Evolutionary conservation across 371 early-diverging fungal genomes (phyloP), one percentile per base, ranked within the genome.

Genomic region (Phascolomyces articulosus): DNA sequence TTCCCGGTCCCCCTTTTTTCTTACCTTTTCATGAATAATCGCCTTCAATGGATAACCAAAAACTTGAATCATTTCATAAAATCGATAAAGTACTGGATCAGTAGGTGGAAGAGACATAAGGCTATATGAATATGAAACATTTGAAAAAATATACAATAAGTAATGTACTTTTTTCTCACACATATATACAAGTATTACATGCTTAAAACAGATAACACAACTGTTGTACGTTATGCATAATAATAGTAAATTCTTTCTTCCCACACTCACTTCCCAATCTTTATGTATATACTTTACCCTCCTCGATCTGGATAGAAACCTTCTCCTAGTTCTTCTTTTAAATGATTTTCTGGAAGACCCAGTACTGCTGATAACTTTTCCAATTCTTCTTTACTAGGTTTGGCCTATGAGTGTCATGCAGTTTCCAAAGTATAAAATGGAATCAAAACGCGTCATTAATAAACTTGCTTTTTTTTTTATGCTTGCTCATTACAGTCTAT

Each of bases 251-350:
- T 29, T 27, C 49, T 15, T 20, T 6, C 9, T 20, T 24, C 40
- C 29, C 40, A 60, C 27, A 48, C 51, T 31, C 31, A n/a, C 29
- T 62, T 18, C 31, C 11, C 34, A 20, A n/a, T n/a, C n/a, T n/a
- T 15, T 21, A 29, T 4, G 1, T 21, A 7, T 31, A 28, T 38
- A 54, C n/a, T 66, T 62, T 70, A 75, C 76, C 85, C 81, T 56
- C 86, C 86, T 56, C 87, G 80, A 48, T 74, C 62, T n/a, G 89
- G 89, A 55, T 72, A 87, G 47, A 75, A 87, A 18, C 79, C 74
- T 26, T 58, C 69, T 1, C 82, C 79, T 54, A 85, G 72, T 28
- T 87, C 88, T 21, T 84, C 86, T 24, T 64, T 73, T 6, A 90
- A 73, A 58, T 87, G 80, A 49, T 74, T 68, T 28, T 78, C 77